Evolutionary conservation across 208 protist genomes (phyloP).

Genomic region (Crithidia thermophila): DNA sequence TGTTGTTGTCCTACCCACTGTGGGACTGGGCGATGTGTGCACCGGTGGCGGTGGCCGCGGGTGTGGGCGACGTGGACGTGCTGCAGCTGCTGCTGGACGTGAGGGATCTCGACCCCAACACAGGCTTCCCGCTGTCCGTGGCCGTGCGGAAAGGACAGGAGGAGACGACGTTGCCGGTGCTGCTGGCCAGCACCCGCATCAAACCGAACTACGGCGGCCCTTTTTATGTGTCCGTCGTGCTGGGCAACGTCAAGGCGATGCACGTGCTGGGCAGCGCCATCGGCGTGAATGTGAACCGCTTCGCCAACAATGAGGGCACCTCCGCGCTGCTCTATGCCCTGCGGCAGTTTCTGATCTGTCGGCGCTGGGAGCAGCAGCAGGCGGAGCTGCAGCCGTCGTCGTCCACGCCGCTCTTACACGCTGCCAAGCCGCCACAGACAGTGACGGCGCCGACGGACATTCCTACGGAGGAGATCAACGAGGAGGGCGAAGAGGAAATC

Average conservation of each 20-base stretch:
- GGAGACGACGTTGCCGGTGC: constrained; percentile 22
- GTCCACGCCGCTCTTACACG: constrained; percentile 1
- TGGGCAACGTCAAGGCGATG: constrained; percentile 28
- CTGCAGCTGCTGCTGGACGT: constrained; percentile 34
- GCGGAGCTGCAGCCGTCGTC: neutral
- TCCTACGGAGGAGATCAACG: neutral
- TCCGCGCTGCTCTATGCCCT: constrained; percentile 41
- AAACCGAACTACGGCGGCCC: constrained; percentile 41
- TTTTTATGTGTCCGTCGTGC: constrained; percentile 38
- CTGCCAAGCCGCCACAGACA: neutral
- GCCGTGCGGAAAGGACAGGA: constrained; percentile 37
- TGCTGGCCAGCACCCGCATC: constrained; percentile 33
- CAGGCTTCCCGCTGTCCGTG: constrained; percentile 41
- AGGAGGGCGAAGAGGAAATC: neutral
- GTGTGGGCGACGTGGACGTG: constrained; percentile 34
- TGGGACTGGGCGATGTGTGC: constrained; percentile 44
- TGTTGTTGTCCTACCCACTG: constrained; percentile 28
- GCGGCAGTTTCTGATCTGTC: constrained; percentile 27
- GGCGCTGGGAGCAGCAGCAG: neutral
- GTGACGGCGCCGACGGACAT: constrained; percentile 1
- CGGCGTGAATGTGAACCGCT: constrained; percentile 39
- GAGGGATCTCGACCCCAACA: constrained; percentile 41
- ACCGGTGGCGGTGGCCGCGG: constrained; percentile 45
- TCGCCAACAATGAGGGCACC: constrained; percentile 36
- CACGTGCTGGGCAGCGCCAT: constrained; percentile 21